Evolutionary conservation across 345 rosid species (phyloP), one percentile per base, ranked within the genome.

Genomic region (Eucalyptus marginata): DNA sequence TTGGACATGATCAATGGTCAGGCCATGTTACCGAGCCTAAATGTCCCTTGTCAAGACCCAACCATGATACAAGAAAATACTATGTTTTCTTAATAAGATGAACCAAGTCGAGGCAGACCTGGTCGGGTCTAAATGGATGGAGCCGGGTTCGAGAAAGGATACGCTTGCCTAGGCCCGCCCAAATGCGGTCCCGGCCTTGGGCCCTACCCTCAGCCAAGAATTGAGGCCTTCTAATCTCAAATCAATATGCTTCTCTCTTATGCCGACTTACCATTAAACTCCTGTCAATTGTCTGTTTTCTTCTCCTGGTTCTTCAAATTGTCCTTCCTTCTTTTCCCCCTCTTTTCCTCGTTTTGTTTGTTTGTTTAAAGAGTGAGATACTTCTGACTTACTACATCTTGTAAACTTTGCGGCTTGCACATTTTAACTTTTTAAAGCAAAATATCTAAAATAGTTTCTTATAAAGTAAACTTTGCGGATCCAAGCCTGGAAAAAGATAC

Each of bases 361-460:
- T 27, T 59, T 59, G 31, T 59, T 27, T 59, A 13, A 12, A 13
- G 16, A 29, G 68, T 13, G 68, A 59, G 31, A 2, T 59, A 25
- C 16, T 4, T 64, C 36, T 0, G 40, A 14, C 76, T 81, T 81
- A 6, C 33, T 0, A 10, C 86, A 27, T 81, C 47, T 43, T 13
- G 31, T 10, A 43, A 81, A 40, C 47, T 81, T 81, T 22, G 86
- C 2, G 3, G 3, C 8, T 22, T 81, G 27, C 24, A 80, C 20
- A 33, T 1, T n/a, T n/a, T n/a, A n/a, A 17, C 49, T 36, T 80
- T 80, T 80, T 44, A 0, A 8, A 29, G 49, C 15, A 17, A 80
- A 36, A 36, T 16, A 0, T 40, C 4, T 2, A 17, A 80, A 36
- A 13, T 0, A 49, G 0, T 43, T 81, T 25, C 6, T n/a, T n/a